Conservation (phyloP, 805 yeast genomes). For the Teunomyces stri region DNA sequence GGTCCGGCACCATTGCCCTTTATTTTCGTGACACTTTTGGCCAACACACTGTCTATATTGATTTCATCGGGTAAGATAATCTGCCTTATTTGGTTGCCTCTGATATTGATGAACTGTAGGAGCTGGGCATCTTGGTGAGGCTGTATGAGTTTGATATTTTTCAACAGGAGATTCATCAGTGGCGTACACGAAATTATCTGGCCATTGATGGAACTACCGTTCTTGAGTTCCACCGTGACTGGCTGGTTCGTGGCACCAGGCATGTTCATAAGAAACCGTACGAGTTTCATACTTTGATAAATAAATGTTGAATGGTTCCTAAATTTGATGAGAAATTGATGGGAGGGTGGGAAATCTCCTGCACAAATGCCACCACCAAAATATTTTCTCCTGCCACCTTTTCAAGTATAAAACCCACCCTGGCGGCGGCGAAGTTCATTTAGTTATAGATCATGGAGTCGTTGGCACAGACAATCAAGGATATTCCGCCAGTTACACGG, state of each 20-base stretch:
- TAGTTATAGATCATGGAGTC: neutral
- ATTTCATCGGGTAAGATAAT: slow-evolving; percentile 82
- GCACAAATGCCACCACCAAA: neutral
- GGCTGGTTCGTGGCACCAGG: slow-evolving; percentile 65
- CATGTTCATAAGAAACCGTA: slow-evolving; percentile 78
- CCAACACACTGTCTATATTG: slow-evolving; percentile 63
- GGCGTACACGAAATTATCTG: slow-evolving; percentile 84
- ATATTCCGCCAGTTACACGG: slow-evolving; percentile 63
- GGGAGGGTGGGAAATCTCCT: neutral
- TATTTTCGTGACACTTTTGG: slow-evolving; percentile 46
- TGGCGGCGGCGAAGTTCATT: neutral
- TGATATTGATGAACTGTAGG: slow-evolving; percentile 74
- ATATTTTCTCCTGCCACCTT: too few relatives aligned
- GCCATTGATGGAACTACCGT: slow-evolving; percentile 85
- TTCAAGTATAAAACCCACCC: too few relatives aligned
- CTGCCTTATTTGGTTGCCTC: slow-evolving; percentile 88
- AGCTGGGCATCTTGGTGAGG: slow-evolving; percentile 65
- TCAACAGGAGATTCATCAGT: slow-evolving; percentile 81
- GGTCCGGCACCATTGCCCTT: slow-evolving; percentile 48
- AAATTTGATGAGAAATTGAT: too few relatives aligned
- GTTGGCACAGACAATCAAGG: slow-evolving; percentile 19
- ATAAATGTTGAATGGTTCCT: too few relatives aligned
- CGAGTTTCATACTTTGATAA: slow-evolving; percentile 51
- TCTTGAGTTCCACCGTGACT: slow-evolving; percentile 86
- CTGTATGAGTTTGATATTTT: slow-evolving; percentile 76